phyloP scores from a whole-genome alignment of 108 stramenopile genomes.

The Nitzschia putrida region DNA sequence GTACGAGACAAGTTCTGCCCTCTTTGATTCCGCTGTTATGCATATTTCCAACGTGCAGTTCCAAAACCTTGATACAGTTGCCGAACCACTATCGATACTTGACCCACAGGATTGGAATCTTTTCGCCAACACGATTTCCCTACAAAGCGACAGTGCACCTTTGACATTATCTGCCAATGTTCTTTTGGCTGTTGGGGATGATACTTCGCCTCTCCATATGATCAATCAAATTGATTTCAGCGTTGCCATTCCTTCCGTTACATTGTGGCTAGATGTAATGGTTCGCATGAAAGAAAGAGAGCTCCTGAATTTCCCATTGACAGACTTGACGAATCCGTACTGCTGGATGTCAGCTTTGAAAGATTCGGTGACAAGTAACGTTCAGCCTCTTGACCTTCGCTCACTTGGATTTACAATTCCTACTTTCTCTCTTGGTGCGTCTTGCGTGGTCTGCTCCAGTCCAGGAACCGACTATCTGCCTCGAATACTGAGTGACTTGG shows the following conservation, averaged over 20 bases:
- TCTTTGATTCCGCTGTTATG: conserved; percentile 23
- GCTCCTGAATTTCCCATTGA: conserved; percentile 63
- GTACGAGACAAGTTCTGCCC: conserved; percentile 2
- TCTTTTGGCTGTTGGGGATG: conserved; percentile 48
- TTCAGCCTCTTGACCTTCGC: not conserved
- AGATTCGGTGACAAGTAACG: not conserved
- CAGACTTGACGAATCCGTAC: conserved; percentile 54
- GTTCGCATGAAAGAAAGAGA: conserved; percentile 43
- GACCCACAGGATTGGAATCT: conserved; percentile 16
- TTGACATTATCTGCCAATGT: conserved; percentile 18
- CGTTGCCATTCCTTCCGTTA: conserved; percentile 30
- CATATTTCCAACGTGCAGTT: conserved; percentile 26
- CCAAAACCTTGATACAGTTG: conserved; percentile 25
- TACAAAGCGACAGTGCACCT: not conserved
- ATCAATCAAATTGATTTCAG: conserved; percentile 39
- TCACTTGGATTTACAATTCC: conserved; percentile 9
- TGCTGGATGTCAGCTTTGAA: conserved; percentile 65
- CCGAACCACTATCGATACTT: conserved; percentile 14
- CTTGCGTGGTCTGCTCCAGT: conserved; percentile 25
- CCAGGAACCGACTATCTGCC: conserved; percentile 25
- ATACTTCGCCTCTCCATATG: conserved; percentile 48
- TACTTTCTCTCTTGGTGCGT: conserved; percentile 21
- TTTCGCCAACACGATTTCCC: conserved; percentile 9
- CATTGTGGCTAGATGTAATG: conserved; percentile 26
- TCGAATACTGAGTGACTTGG: conserved; percentile 11